Evolutionary conservation across 1,139 yeast species (phyloP), one percentile per base, ranked within the genome.

Genomic region (Saccharomyces uvarum): DNA sequence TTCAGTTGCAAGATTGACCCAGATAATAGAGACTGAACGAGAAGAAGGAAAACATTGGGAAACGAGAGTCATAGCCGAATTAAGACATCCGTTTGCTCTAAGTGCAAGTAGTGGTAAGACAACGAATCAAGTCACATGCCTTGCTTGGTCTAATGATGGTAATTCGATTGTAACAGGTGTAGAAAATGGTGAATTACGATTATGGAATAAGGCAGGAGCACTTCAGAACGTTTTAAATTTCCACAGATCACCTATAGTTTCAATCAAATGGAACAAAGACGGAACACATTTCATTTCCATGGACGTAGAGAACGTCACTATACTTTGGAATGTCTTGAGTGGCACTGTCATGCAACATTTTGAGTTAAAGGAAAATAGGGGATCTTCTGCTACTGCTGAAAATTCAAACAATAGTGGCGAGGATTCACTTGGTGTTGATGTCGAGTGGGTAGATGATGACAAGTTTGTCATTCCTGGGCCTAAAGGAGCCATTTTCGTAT

Each of bases 381-480:
- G 49, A 24, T 33, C 28, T 11, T 46, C 48, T 11, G 41, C 48
- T 6, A 46, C 19, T 11, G 47, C 46, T n/a, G 28, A 16, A 5
- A n/a, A 21, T 21, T 19, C 7, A 5, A 26, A 19, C 16, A 26
- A 9, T 3, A 47, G 24, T 29, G 19, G 24, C 19, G 42, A 47
- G n/a, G 66, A 63, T 5, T 53, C 68, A 9, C 60, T 73, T 14
- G 84, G 84, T 2, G 73, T 79, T 1, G 85, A 81, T 62, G 76
- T 82, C 2, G 81, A 84, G 60, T 90, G 97, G 97, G 74, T 89
- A 21, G 86, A 82, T 61, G 81, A 80, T 44, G 72, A 75, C 56
- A 86, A 83, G 59, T 87, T 88, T 68, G 89, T 91, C 2, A 72
- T 86, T 13, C 72, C 96, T 0, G 85, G 87, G 0, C 69, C 75